Evolutionary conservation across 192 early-diverging fungal genomes (phyloP).

Genomic region (Chytriomyces sp.): DNA sequence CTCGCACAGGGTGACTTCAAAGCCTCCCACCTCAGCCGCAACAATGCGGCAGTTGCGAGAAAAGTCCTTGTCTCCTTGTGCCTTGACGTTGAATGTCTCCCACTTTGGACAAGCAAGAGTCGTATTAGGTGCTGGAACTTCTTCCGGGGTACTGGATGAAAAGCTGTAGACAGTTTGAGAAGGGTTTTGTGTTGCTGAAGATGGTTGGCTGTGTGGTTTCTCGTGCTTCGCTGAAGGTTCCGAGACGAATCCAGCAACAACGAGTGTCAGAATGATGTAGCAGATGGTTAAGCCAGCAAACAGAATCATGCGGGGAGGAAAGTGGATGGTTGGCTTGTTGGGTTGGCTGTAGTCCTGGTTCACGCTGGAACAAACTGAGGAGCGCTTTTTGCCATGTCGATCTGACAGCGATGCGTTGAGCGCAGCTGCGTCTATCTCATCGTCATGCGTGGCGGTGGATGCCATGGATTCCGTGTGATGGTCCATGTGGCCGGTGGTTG

Average conservation of each 20-base stretch:
- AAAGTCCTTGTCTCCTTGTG: conserved; percentile 9
- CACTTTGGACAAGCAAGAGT: neutral
- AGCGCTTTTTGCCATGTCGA: too few species aligned
- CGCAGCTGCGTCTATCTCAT: too few species aligned
- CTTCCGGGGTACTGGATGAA: neutral
- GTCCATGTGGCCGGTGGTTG: too few species aligned
- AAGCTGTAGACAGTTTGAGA: neutral
- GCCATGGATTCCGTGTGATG: too few species aligned
- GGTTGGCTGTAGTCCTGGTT: too few species aligned
- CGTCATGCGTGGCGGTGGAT: too few species aligned
- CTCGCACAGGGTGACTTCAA: neutral
- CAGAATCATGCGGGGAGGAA: neutral
- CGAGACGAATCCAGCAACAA: neutral
- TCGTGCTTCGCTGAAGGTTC: neutral
- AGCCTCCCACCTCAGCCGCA: neutral
- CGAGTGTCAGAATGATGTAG: neutral
- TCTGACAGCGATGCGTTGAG: too few species aligned
- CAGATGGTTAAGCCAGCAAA: neutral
- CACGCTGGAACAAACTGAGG: too few species aligned
- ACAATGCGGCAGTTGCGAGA: neutral
- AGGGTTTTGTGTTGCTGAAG: neutral
- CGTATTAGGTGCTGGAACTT: neutral
- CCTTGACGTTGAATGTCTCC: neutral
- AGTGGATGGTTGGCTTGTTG: too few species aligned
- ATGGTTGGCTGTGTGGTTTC: neutral